Evolutionary conservation across 768 basidiomycete genomes (phyloP), one percentile per base, ranked within the genome.

Genomic region (Boletus coccyginus): DNA sequence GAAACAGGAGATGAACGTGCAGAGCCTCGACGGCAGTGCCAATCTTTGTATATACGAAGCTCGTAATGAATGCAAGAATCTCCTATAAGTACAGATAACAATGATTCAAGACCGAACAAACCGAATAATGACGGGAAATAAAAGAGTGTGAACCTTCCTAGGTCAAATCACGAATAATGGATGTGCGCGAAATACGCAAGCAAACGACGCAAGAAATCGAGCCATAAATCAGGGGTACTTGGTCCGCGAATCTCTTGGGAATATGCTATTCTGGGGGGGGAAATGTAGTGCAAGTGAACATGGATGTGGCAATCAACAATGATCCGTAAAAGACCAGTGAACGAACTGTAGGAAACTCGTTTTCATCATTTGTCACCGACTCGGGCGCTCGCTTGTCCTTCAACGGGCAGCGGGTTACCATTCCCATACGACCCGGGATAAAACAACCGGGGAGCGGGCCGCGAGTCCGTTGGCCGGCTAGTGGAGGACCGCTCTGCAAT

Each of bases 61-160:
- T 12, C 50, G 43, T 12, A 19, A 35, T 17, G 47, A 43, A 54
- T 47, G 62, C 58, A 55, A 57, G 47, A 59, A 66, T 38, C 57
- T 31, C 51, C 29, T 62, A 70, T 61, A 65, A 72, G 62, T 70
- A 71, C 71, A 70, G 29, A 60, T 64, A 61, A 64, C 60, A 58
- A 63, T 53, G 48, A 57, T 39, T 42, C 53, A 60, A 65, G 64
- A 61, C 44, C 49, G 41, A 38, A 52, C 38, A 44, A 41, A 50
- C 38, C 38, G 12, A n/a, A 8, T 39, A 13, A 6, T 12, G 7
- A 13, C n/a, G 35, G 13, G 14, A 12, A 13, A 33, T 3, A 27
- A 27, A 27, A 27, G 5, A 27, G 27, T 27, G 27, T 27, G 27
- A 27, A 27, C 5, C 27, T 27, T 27, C 27, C 27, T 27, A 27